phyloP scores from a whole-genome alignment of 164 flowering plant species.

The Liriodendron chinense region DNA sequence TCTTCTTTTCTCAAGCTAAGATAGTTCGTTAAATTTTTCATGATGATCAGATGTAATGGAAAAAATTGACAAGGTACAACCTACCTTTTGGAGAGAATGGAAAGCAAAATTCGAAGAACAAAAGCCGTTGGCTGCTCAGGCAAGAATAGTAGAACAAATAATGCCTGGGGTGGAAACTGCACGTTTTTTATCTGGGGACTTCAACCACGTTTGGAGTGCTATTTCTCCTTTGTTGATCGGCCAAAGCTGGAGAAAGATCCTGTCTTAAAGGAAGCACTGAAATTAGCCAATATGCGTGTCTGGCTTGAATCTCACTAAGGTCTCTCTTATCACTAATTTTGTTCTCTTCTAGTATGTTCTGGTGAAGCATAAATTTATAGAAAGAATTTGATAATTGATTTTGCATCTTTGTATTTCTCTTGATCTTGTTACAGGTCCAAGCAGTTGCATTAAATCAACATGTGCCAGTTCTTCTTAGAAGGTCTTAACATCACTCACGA shows the following conservation, averaged over 20 bases:
- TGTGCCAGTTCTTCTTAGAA: too few relatives aligned
- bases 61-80: slow-evolving; percentile 52
- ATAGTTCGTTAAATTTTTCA: neutral
- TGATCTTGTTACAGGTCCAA: too few relatives aligned
- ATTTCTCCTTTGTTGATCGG: slow-evolving; percentile 54
- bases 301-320: slow-evolving; percentile 65
- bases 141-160: slow-evolving; percentile 68
- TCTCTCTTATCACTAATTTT: too few relatives aligned
- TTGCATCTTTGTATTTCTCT: too few relatives aligned
- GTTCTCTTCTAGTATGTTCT: too few relatives aligned
- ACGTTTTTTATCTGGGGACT: slow-evolving; percentile 80
- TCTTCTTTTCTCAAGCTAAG: too few relatives aligned
- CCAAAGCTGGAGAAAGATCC: slow-evolving; percentile 67
- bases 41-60: slow-evolving; percentile 49
- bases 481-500: too few relatives aligned
- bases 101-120: slow-evolving; percentile 79
- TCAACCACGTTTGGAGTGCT: slow-evolving; percentile 52
- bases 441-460: too few relatives aligned
- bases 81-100: slow-evolving; percentile 96
- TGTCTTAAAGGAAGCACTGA: slow-evolving; percentile 58
- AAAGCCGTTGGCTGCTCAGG: slow-evolving; percentile 66
- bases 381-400: too few relatives aligned
- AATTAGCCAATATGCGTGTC: slow-evolving; percentile 49
- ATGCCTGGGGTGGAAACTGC: slow-evolving; percentile 85
- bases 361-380: too few relatives aligned